phyloP scores from a whole-genome alignment of 129 eudicot genomes.

The Escallonia herrerae region DNA sequence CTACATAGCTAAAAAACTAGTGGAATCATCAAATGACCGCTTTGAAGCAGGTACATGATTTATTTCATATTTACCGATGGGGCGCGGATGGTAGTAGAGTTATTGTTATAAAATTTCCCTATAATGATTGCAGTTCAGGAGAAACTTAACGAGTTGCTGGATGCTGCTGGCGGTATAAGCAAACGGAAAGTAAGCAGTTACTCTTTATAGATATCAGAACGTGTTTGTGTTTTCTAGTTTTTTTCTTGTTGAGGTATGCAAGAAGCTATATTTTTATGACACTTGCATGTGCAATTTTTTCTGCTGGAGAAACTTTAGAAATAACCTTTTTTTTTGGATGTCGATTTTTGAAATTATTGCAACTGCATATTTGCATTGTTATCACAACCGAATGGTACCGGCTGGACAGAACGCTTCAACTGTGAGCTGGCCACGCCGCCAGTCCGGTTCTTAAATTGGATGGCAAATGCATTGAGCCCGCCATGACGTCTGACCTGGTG shows the following conservation, averaged over 20 bases:
- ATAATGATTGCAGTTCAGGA: conserved; percentile 67
- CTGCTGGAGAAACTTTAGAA: no score
- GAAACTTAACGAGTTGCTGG: conserved; percentile 77
- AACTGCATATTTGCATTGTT: no score
- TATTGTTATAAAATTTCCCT: conserved; percentile 4
- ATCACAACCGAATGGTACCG: no score
- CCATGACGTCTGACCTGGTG: no score
- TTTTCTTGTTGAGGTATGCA: background rate
- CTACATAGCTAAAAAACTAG: conserved; percentile 37
- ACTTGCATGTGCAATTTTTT: no score
- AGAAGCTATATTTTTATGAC: background rate
- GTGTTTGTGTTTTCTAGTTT: background rate
- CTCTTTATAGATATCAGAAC: background rate
- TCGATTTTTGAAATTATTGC: no score
- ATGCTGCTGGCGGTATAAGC: conserved; percentile 82
- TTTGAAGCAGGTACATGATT: conserved; percentile 77
- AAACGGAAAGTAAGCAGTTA: conserved; percentile 66
- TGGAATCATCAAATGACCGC: conserved; percentile 40
- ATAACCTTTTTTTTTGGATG: no score
- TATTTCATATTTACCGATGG: background rate
- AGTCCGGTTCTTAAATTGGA: no score
- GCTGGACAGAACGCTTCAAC: no score
- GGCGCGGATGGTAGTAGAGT: background rate
- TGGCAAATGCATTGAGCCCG: no score
- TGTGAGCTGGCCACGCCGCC: no score